phyloP scores from a whole-genome alignment of 331 rosid species.

The Cucumis variabilis region DNA sequence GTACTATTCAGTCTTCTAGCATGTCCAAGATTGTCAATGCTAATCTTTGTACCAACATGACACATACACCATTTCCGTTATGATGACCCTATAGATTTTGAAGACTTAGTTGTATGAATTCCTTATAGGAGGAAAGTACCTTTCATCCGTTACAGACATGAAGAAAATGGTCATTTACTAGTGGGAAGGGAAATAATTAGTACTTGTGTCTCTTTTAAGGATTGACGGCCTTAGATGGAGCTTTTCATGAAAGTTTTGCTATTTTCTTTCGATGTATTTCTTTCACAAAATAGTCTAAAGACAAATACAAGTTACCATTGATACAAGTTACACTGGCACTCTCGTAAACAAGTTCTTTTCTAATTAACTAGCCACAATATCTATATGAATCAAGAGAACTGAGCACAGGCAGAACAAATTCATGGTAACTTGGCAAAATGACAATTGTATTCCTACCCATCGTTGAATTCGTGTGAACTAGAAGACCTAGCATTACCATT shows the following conservation, averaged over 20 bases:
- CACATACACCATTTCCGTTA: not conserved
- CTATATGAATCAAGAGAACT: too few relatives aligned
- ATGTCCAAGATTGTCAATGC: not conserved
- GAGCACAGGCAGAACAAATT: too few relatives aligned
- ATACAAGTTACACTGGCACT: not conserved
- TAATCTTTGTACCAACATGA: not conserved
- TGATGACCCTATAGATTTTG: not conserved
- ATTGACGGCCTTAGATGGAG: not conserved
- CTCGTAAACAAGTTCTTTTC: not conserved
- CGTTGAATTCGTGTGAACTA: not conserved
- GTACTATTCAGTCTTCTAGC: not conserved
- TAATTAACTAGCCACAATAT: too few relatives aligned
- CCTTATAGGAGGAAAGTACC: not conserved
- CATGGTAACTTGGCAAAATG: not conserved
- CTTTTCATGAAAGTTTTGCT: too few relatives aligned
- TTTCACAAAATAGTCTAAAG: not conserved
- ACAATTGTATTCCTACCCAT: too few relatives aligned
- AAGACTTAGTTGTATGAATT: too few relatives aligned
- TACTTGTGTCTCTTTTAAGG: not conserved
- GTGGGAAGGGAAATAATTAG: too few relatives aligned
- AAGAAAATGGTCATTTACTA: not conserved
- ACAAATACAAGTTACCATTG: too few relatives aligned
- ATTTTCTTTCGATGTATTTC: not conserved
- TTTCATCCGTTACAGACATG: not conserved
- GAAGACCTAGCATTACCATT: not conserved